These are phyloP conservation scores for Cyclotella sp. DNA, from an alignment of 108 stramenopile species.

Conservation along the genomic window DNA sequence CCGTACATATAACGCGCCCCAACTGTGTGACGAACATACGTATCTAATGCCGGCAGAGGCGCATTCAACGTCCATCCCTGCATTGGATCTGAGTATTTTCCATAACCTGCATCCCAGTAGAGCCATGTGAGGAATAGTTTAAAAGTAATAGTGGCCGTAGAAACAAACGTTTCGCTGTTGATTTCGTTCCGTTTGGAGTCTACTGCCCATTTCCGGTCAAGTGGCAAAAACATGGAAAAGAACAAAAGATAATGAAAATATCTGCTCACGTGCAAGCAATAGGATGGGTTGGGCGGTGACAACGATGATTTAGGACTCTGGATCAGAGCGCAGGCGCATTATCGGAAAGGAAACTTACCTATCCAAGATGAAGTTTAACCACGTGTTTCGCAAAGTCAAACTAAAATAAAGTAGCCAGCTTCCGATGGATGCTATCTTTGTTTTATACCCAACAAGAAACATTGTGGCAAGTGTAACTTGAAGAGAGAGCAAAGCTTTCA, in stretches of 20 bases:
- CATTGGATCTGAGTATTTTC: slow-evolving; percentile 78
- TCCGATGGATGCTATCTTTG: slow-evolving; percentile 63
- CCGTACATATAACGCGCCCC: slow-evolving; percentile 80
- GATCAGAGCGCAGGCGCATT: not conserved
- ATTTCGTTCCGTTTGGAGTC: slow-evolving; percentile 24
- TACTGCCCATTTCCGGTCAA: slow-evolving; percentile 62
- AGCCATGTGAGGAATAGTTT: slow-evolving; percentile 80
- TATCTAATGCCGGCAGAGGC: slow-evolving; percentile 84
- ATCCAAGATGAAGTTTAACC: slow-evolving; percentile 89
- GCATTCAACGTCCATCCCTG: slow-evolving; percentile 78
- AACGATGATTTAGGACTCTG: not conserved
- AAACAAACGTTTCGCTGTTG: slow-evolving; percentile 30
- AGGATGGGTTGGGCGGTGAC: not conserved
- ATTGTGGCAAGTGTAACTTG: slow-evolving; percentile 66
- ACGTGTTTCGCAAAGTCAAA: slow-evolving; percentile 83
- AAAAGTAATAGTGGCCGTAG: slow-evolving; percentile 51
- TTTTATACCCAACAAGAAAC: slow-evolving; percentile 68
- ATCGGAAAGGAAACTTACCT: slow-evolving; percentile 31
- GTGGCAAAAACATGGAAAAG: slow-evolving; percentile 78
- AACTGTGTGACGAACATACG: slow-evolving; percentile 81
- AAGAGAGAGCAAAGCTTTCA: slow-evolving; percentile 62
- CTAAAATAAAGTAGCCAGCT: slow-evolving; percentile 82
- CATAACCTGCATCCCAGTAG: slow-evolving; percentile 85
- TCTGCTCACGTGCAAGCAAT: slow-evolving; percentile 6
- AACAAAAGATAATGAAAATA: slow-evolving; percentile 86